Evolutionary conservation across 1,284 basidiomycete species (phyloP), one percentile per base, ranked within the genome.

Genomic region (Microbotryum lychnidis-dioicae): DNA sequence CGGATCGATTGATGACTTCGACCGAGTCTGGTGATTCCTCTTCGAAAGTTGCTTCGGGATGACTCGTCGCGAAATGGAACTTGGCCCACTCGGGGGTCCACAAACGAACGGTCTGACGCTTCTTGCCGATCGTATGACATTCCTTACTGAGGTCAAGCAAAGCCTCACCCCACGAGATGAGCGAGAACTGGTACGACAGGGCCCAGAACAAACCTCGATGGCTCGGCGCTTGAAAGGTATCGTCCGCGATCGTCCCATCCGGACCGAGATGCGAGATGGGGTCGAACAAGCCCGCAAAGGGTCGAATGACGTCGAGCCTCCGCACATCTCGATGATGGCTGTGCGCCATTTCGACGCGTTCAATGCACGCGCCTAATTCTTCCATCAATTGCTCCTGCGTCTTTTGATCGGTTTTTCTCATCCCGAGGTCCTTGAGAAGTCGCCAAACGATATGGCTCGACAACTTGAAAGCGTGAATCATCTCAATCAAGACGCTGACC

Each of bases 131-230:
- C 4, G 75, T 72, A 50, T 83, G 78, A 58, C 87, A 80, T 47
- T 79, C 77, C 47, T 80, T 76, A 45, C 85, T 74, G 70, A 83
- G 75, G 6, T 76, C 77, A 33, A 80, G 71, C 1, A 83, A 69
- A 10, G 79, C 76, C 16, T 72, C 74, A 3, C 79, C 72, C 68
- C 84, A 82, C 56, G 81, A 80, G 62, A 83, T 80, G 44, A 87
- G 69, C 69, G 86, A 81, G 23, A 55, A 58, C 68, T 89, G 86
- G 71, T 88, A 90, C 25, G 87, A 80, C 79, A 79, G 89, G 79
- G 50, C 84, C 80, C 67, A 84, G 81, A 76, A 80, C 23, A 79
- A 70, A 1, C 77, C 78, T 23, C 78, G 72, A 60, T 77, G 75
- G 16, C 54, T 57, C 12, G 67, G 67, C 29, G 61, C 53, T 2